phyloP scores from a whole-genome alignment of 306 rosid genomes.

The Corylus americana region DNA sequence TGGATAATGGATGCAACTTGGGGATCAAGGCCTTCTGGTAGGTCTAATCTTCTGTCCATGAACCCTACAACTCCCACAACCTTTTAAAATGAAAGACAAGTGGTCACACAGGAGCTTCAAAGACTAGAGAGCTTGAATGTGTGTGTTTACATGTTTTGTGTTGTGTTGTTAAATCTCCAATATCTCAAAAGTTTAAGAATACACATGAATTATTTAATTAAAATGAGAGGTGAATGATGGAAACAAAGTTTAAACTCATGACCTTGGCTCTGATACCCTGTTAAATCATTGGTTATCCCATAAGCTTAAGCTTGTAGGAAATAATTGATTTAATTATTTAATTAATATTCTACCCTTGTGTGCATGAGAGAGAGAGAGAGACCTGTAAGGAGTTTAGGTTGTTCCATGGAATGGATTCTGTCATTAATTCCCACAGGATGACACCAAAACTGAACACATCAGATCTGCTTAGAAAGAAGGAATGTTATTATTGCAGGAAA shows the following conservation, averaged over 20 bases:
- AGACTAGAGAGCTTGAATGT: slow-evolving; percentile 1
- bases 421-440: slow-evolving; percentile 74
- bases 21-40: slow-evolving; percentile 67
- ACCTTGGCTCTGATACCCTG: too few relatives aligned
- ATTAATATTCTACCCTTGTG: too few relatives aligned
- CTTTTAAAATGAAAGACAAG: slow-evolving; percentile 36
- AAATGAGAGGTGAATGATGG: too few relatives aligned
- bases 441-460: slow-evolving; percentile 83
- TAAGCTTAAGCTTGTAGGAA: too few relatives aligned
- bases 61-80: slow-evolving; percentile 87
- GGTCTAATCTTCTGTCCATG: slow-evolving; percentile 74
- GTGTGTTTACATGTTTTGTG: not conserved
- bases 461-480: slow-evolving; percentile 46
- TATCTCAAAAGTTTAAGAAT: too few relatives aligned
- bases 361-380: slow-evolving; percentile 20
- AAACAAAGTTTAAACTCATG: too few relatives aligned
- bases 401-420: slow-evolving; percentile 67
- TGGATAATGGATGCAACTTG: slow-evolving; percentile 49
- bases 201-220: too few relatives aligned
- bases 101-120: slow-evolving; percentile 6
- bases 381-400: slow-evolving; percentile 69
- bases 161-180: too few relatives aligned
- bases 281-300: too few relatives aligned
- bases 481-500: slow-evolving; percentile 13
- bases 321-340: too few relatives aligned